Evolutionary conservation across 1,284 basidiomycete species (phyloP).

Genomic region (Amylostereum chailletii): DNA sequence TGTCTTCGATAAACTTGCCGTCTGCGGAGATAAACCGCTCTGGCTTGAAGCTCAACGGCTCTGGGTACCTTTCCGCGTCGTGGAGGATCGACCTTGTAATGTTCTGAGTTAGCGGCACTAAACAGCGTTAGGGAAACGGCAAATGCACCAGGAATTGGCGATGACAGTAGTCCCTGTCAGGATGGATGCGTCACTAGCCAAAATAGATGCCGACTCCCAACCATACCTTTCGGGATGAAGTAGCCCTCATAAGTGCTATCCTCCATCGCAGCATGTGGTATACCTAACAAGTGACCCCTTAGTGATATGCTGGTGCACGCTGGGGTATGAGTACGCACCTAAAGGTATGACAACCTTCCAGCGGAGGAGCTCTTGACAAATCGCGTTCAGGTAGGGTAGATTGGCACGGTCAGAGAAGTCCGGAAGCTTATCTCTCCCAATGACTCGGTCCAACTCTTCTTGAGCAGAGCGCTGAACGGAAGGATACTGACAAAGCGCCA

Average conservation of each 20-base stretch:
- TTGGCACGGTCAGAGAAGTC: slow-evolving; percentile 17
- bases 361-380: slow-evolving; percentile 24
- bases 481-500: slow-evolving; percentile 7
- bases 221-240: slow-evolving; percentile 10
- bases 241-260: slow-evolving; percentile 15
- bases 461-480: slow-evolving; percentile 22
- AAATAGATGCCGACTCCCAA: too few species aligned
- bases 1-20: neutral
- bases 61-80: neutral
- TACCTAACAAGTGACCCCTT: slow-evolving; percentile 1
- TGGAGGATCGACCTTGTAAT: neutral
- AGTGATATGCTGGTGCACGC: neutral
- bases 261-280: slow-evolving; percentile 10
- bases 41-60: neutral
- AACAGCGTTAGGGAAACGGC: too few species aligned
- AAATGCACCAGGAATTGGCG: slow-evolving; percentile 14
- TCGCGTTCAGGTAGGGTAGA: slow-evolving; percentile 22
- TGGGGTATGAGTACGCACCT: neutral
- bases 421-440: slow-evolving; percentile 21
- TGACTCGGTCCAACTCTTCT: slow-evolving; percentile 22
- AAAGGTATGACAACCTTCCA: slow-evolving; percentile 15
- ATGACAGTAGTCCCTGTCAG: slow-evolving; percentile 9
- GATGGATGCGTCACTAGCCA: too few species aligned
- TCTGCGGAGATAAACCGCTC: neutral
- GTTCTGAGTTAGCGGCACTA: neutral